Evolutionary conservation across 2,329 filamentous ascomycete genomes (phyloP), one percentile per base, ranked within the genome.

Genomic region (Colletotrichum falcatum): DNA sequence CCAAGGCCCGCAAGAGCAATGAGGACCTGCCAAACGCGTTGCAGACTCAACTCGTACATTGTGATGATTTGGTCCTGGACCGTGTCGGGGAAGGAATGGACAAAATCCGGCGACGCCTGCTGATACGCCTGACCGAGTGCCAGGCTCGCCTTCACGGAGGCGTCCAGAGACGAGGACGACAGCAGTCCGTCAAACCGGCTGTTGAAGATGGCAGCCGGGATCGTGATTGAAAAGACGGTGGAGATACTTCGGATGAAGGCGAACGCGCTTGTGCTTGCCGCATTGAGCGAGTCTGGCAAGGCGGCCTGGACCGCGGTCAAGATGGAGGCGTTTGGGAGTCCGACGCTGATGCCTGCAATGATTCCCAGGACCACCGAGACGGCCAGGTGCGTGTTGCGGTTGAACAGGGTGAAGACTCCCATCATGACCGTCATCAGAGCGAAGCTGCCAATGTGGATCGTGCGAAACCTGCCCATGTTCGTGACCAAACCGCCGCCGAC

Each of bases 121-220:
- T 46, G 20, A 46, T 46, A 46, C n/a, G 44, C 44, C 44, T 46
- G 44, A n/a, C 44, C 44, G 12, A 46, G 44, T 6, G 6, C 20
- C 44, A 46, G 20, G 44, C 44, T 23, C 44, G 44, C 44, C 9
- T 46, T 46, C 20, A 23, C n/a, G n/a, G 9, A 6, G 7, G 9
- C 4, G 44, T 46, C 44, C n/a, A 46, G 4, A 11, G 6, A 4
- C 8, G 1, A 85, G 58, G 70, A 84, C 84, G 74, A 79, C 0
- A 82, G 56, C 78, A 75, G 4, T 76, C 73, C 78, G 81, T 82
- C 66, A 79, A 72, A 73, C 3, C 73, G 72, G 65, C 73, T 79
- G 8, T 84, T 86, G 5, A 92, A 89, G 74, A 91, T 88, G 55
- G 91, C 91, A 78, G 97, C 93, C 70, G 89, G 86, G 81, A 94